Percentiles rank a stretch among this genome's conserved stretches.
Conservation (phyloP, 1,284 basidiomycete species). For the Cryptococcus sp. region DNA sequence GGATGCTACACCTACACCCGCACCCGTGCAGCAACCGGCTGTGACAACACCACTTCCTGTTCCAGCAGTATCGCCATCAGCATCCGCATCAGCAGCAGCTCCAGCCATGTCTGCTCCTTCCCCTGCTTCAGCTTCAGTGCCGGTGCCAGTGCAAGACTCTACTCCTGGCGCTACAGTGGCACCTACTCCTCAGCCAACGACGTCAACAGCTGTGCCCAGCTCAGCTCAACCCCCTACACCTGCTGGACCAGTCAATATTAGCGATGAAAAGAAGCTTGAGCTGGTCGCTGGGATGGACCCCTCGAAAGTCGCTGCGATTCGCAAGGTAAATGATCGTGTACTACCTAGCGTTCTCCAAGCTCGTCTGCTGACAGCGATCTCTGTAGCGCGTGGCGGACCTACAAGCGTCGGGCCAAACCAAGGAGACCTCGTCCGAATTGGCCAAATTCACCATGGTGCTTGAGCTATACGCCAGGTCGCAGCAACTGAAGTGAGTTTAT, state of each 20-base stretch:
- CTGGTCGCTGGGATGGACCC: slow-evolving; percentile 42
- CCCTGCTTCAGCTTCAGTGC: neutral
- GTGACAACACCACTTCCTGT: neutral
- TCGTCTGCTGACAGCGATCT: slow-evolving; percentile 4
- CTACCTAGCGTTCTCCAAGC: neutral
- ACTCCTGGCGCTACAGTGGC: neutral
- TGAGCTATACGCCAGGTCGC: slow-evolving; percentile 39
- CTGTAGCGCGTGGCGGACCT: slow-evolving; percentile 39
- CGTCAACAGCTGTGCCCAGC: no score
- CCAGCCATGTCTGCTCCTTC: neutral
- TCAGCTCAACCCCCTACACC: no score
- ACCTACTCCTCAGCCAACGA: neutral
- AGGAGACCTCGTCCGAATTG: slow-evolving; percentile 41
- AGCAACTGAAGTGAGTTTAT: slow-evolving; percentile 34
- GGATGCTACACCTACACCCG: neutral
- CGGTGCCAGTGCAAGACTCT: neutral
- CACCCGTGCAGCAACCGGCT: neutral
- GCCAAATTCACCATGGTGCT: slow-evolving; percentile 38
- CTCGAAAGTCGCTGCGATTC: slow-evolving; percentile 23
- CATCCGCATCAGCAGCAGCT: neutral
- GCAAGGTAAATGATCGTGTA: slow-evolving; percentile 31
- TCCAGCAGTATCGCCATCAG: neutral
- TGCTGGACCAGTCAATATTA: slow-evolving; percentile 7
- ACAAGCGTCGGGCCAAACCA: slow-evolving; percentile 43
- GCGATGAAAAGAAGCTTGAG: slow-evolving; percentile 45